Base-by-base conservation (phyloP, 2,329 filamentous ascomycete species). In the Fusarium foetens region DNA sequence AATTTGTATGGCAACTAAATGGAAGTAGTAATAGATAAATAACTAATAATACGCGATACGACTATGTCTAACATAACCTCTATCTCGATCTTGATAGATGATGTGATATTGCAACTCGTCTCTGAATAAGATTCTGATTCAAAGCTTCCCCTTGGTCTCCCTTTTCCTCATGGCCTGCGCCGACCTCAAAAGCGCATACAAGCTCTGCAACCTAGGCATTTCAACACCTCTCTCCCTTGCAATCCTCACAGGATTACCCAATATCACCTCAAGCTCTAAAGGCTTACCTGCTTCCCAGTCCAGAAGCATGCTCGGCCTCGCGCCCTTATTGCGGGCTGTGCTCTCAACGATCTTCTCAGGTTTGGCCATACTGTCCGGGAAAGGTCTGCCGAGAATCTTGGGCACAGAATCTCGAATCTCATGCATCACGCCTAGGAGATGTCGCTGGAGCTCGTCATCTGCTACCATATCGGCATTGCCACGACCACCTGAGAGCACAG, bases 251-350 rank as follows among this genome's bases (percentile, higher is more conserved):
- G 91, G 90, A 77, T 93, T 93, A 3, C 92, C 91, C 29, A 93
- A 78, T 43, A 93, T 92, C 39, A 92, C 91, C 80, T 93, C 92
- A 55, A 93, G 79, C 83, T 94, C 92, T 85, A 93, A 86, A 43
- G 86, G 86, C 76, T 89, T 85, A 0, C 89, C 89, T 4, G 84
- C 85, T 79, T 92, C 90, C 90, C 91, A 93, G 77, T 93, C 92
- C 19, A 91, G 80, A 74, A 92, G 83, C 92, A 93, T 93, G 73
- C 88, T 90, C 33, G 88, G 88, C 74, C 88, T 87, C 23, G 89
- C 90, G 1, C 91, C 91, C 38, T 84, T 87, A 73, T 93, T 93
- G 70, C 86, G 84, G 80, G 88, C 86, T 36, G 88, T 93, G 74
- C 89, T 92, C 60, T 83, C 82, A 45, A 93, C 79, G 33, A 92